phyloP scores from a whole-genome alignment of 345 rosid species.

The Eucalyptus sp. region DNA sequence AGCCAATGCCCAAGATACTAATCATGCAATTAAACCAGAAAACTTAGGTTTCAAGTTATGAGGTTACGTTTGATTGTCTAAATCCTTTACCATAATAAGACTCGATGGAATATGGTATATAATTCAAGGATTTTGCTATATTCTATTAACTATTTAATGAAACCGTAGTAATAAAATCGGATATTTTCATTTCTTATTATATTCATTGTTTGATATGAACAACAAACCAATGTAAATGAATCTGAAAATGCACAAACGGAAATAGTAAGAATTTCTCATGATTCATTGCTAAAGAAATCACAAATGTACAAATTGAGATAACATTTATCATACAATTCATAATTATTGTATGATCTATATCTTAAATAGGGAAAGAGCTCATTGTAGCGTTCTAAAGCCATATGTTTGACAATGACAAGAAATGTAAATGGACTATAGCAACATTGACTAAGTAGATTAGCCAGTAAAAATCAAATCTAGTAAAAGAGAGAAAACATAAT shows the following conservation, averaged over 20 bases:
- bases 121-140: too few relatives aligned
- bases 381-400: neutral
- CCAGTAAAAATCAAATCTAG: too few relatives aligned
- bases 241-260: accelerated
- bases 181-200: neutral
- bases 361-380: neutral
- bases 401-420: too few relatives aligned
- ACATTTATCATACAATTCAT: too few relatives aligned
- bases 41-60: neutral
- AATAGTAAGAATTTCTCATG: too few relatives aligned
- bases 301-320: neutral
- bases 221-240: accelerated
- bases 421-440: too few relatives aligned
- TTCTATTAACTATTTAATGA: accelerated
- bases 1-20: neutral
- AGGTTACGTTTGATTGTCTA: accelerated
- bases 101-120: too few relatives aligned
- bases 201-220: neutral
- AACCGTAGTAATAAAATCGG: accelerated
- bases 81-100: accelerated
- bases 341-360: neutral
- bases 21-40: accelerated
- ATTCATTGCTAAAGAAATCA: neutral
- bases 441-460: neutral
- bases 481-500: neutral